Evolutionary conservation across 768 basidiomycete species (phyloP).

Genomic region (Lactifluus echinatus): DNA sequence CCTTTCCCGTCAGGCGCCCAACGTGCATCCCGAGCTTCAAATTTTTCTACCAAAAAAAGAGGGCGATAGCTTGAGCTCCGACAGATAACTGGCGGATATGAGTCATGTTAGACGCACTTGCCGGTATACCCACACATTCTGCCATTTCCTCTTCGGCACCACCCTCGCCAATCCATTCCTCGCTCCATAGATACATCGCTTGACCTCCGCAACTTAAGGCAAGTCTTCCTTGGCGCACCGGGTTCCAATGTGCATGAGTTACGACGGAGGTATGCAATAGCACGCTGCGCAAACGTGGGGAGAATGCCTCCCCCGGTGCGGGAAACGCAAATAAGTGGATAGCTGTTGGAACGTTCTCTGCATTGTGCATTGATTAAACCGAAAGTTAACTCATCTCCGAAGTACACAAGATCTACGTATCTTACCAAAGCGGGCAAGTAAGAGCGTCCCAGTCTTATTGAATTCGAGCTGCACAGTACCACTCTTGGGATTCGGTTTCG

Average conservation of each 20-base stretch:
- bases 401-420: background rate
- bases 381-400: background rate
- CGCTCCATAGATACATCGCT: slow-evolving; percentile 73
- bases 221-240: slow-evolving; percentile 65
- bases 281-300: slow-evolving; percentile 56
- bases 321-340: slow-evolving; percentile 72
- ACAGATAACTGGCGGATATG: background rate
- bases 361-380: slow-evolving; percentile 17
- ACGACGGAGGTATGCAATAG: slow-evolving; percentile 59
- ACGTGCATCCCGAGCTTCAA: slow-evolving; percentile 55
- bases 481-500: slow-evolving; percentile 55
- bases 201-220: slow-evolving; percentile 58
- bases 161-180: slow-evolving; percentile 60
- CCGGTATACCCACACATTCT: slow-evolving; percentile 84
- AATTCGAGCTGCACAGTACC: slow-evolving; percentile 71
- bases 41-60: slow-evolving; percentile 42
- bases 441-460: slow-evolving; percentile 65
- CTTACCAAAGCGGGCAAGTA: slow-evolving; percentile 69
- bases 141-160: slow-evolving; percentile 66
- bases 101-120: slow-evolving; percentile 44
- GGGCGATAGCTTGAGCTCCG: background rate
- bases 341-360: slow-evolving; percentile 55
- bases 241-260: slow-evolving; percentile 71
- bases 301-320: slow-evolving; percentile 44
- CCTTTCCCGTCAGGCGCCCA: slow-evolving; percentile 90